Conservation (phyloP, 1,284 basidiomycete genomes). For the Athelia psychrophila region DNA sequence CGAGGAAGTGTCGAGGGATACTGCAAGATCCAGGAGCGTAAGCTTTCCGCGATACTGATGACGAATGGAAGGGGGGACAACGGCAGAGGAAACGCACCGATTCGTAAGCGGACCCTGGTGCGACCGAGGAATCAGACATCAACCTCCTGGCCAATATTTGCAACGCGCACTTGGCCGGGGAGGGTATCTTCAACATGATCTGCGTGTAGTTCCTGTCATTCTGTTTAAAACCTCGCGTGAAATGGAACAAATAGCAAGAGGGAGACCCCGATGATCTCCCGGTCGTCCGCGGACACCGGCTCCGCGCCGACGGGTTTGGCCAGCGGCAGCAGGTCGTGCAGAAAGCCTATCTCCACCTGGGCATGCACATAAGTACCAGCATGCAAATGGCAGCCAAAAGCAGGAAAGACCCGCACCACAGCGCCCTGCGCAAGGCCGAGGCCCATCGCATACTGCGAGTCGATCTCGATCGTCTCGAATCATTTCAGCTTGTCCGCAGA, state of each 20-base stretch:
- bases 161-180: slow-evolving; percentile 90
- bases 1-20: slow-evolving; percentile 58
- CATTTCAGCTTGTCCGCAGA: slow-evolving; percentile 46
- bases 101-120: slow-evolving; percentile 80
- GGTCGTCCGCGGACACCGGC: slow-evolving; percentile 89
- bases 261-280: slow-evolving; percentile 88
- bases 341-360: slow-evolving; percentile 87
- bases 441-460: slow-evolving; percentile 83
- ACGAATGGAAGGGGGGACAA: slow-evolving; percentile 1
- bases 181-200: slow-evolving; percentile 88
- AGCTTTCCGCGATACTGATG: no score
- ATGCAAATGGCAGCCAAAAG: background rate
- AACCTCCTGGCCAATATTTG: slow-evolving; percentile 80
- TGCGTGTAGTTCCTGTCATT: slow-evolving; percentile 79
- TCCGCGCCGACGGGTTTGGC: slow-evolving; percentile 85
- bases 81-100: slow-evolving; percentile 59
- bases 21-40: slow-evolving; percentile 31
- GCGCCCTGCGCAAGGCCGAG: slow-evolving; percentile 75
- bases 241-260: background rate
- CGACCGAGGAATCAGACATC: slow-evolving; percentile 91
- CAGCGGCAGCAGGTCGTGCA: slow-evolving; percentile 76
- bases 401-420: slow-evolving; percentile 58
- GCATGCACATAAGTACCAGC: background rate
- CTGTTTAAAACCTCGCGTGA: no score
- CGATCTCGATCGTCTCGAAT: slow-evolving; percentile 86